Conservation (phyloP, 1,139 yeast species). For the Yamadazyma atmosphaerica region DNA sequence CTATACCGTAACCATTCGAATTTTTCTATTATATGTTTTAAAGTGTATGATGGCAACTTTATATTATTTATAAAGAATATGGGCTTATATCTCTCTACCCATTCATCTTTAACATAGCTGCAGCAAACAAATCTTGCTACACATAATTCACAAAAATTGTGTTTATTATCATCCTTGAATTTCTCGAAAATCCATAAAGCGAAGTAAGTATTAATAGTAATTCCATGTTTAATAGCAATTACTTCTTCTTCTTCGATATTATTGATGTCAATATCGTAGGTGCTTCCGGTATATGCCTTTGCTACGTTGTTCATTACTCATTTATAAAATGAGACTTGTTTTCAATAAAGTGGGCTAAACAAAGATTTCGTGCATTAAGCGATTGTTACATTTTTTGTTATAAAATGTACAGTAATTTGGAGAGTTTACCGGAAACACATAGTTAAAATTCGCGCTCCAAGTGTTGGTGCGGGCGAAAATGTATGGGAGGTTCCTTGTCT, state of each 20-base stretch:
- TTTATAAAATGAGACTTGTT: too few relatives aligned
- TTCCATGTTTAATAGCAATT: neutral
- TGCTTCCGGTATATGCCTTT: neutral
- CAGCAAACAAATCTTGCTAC: slow-evolving; percentile 1
- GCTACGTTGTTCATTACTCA: too few relatives aligned
- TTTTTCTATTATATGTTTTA: neutral
- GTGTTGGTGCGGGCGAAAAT: too few relatives aligned
- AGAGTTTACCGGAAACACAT: too few relatives aligned
- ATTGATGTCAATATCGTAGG: neutral
- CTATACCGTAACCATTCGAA: slow-evolving; percentile 3
- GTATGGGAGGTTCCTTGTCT: too few relatives aligned
- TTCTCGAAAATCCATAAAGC: neutral
- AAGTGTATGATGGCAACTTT: neutral
- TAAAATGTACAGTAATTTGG: too few relatives aligned
- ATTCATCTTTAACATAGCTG: neutral
- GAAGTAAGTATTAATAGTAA: neutral
- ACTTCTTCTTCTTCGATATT: neutral
- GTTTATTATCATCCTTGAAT: neutral
- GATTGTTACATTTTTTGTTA: too few relatives aligned
- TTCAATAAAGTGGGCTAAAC: too few relatives aligned
- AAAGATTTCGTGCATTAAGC: too few relatives aligned
- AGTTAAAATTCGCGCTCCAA: too few relatives aligned
- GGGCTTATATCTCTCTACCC: neutral
- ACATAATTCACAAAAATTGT: slow-evolving; percentile 1
- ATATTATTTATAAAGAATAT: slow-evolving; percentile 1